phyloP scores from a whole-genome alignment of 164 flowering plant species.

The Paratinospora sagittata region DNA sequence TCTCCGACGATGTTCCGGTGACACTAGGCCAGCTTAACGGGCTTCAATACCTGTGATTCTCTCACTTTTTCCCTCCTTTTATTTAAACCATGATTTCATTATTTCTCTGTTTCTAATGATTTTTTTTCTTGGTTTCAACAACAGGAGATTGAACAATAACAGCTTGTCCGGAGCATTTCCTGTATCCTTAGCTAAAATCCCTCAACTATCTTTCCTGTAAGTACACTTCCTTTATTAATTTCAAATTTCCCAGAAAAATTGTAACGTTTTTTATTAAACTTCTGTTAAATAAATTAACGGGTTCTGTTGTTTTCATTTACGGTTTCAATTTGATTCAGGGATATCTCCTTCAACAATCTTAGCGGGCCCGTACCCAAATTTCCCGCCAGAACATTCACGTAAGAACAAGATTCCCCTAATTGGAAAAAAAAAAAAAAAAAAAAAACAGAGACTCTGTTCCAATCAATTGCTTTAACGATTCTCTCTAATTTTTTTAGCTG shows the following conservation, averaged over 20 bases:
- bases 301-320: constrained; percentile 11
- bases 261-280: constrained; percentile 5
- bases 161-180: constrained; percentile 82
- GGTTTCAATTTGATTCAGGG: constrained; percentile 46
- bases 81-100: constrained; percentile 17
- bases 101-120: constrained; percentile 9
- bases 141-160: constrained; percentile 89
- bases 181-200: constrained; percentile 55
- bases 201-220: constrained; percentile 88
- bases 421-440: too few species aligned
- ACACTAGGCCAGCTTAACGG: constrained; percentile 52
- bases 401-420: constrained; percentile 11
- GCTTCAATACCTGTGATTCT: constrained; percentile 76
- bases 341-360: constrained; percentile 86
- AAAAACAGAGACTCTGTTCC: too few species aligned
- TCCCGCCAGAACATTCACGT: constrained; percentile 86
- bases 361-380: constrained; percentile 77
- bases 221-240: constrained; percentile 23
- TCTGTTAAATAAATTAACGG: constrained; percentile 7
- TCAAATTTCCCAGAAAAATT: constrained; percentile 3
- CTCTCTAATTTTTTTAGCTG: neutral
- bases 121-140: constrained; percentile 10
- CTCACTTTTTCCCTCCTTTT: neutral
- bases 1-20: constrained; percentile 52
- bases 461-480: neutral